Conservation (phyloP, 2,329 filamentous ascomycete genomes). For the Colletotrichum tanaceti region DNA sequence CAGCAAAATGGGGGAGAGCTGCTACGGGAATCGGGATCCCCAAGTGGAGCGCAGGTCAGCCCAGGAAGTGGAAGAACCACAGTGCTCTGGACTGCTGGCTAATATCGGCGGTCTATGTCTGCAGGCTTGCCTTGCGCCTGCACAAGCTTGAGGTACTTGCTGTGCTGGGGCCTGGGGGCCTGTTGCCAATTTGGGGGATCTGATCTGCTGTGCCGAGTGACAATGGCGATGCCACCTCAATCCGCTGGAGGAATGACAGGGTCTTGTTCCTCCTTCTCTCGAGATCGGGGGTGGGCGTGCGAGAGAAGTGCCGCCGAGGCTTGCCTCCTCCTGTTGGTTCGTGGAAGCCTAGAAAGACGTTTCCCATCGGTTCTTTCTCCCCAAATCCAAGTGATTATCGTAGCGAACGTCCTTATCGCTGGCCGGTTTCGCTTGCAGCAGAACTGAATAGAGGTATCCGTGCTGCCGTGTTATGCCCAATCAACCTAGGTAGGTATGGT, state of each 20-base stretch:
- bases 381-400: neutral
- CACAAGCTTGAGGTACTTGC: slow-evolving; percentile 11
- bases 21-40: slow-evolving; percentile 17
- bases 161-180: slow-evolving; percentile 14
- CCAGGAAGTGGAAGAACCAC: slow-evolving; percentile 23
- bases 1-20: slow-evolving; percentile 39
- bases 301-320: slow-evolving; percentile 22
- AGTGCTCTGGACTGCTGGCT: slow-evolving; percentile 7
- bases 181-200: neutral
- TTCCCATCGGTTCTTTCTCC: slow-evolving; percentile 20
- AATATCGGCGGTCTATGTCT: slow-evolving; percentile 3
- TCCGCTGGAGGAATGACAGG: slow-evolving; percentile 15
- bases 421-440: neutral
- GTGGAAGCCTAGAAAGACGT: slow-evolving; percentile 21
- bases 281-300: slow-evolving; percentile 21
- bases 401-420: too few species aligned
- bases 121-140: neutral
- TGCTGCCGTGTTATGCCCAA: too few species aligned
- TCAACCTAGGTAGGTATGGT: neutral
- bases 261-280: slow-evolving; percentile 12
- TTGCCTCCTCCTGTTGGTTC: slow-evolving; percentile 11
- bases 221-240: slow-evolving; percentile 10
- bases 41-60: slow-evolving; percentile 31
- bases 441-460: too few species aligned
- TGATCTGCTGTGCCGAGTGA: neutral